Percentiles rank a stretch among this genome's conserved stretches.
Evolutionary conservation across 2,329 filamentous ascomycete genomes (phyloP).

Genomic region (Elsinoe ampelina): DNA sequence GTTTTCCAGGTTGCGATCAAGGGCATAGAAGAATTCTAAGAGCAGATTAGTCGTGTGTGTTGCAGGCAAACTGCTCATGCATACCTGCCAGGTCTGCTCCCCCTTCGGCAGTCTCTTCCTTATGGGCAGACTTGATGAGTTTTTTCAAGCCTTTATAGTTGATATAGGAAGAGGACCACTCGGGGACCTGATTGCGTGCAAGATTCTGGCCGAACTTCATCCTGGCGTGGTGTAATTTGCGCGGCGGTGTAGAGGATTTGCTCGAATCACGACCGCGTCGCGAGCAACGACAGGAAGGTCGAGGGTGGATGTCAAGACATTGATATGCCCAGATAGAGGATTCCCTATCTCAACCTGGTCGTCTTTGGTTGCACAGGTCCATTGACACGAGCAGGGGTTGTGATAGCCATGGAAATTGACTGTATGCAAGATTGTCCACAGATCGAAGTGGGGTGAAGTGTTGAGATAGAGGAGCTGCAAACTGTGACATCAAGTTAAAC

Average conservation of each 20-base stretch:
- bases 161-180: slow-evolving; percentile 78
- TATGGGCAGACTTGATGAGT: slow-evolving; percentile 70
- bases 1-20: slow-evolving; percentile 95
- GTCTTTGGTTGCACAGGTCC: neutral
- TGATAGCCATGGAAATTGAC: neutral
- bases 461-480: neutral
- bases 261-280: neutral
- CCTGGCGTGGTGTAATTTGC: neutral
- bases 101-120: slow-evolving; percentile 55
- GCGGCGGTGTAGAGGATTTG: neutral
- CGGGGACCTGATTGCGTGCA: slow-evolving; percentile 73
- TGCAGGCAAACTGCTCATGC: too few species aligned
- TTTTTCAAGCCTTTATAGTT: slow-evolving; percentile 92
- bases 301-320: neutral
- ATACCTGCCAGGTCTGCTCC: slow-evolving; percentile 83
- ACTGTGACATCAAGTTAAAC: slow-evolving; percentile 7
- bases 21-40: slow-evolving; percentile 88
- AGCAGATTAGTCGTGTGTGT: slow-evolving; percentile 19
- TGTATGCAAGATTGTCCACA: neutral
- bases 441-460: neutral
- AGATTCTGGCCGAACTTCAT: slow-evolving; percentile 49
- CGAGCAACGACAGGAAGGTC: neutral
- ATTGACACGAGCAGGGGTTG: neutral
- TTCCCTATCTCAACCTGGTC: neutral
- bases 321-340: neutral